Conservation (phyloP, 495 filamentous ascomycete species). For the Hypomontagnella submonticulosa region DNA sequence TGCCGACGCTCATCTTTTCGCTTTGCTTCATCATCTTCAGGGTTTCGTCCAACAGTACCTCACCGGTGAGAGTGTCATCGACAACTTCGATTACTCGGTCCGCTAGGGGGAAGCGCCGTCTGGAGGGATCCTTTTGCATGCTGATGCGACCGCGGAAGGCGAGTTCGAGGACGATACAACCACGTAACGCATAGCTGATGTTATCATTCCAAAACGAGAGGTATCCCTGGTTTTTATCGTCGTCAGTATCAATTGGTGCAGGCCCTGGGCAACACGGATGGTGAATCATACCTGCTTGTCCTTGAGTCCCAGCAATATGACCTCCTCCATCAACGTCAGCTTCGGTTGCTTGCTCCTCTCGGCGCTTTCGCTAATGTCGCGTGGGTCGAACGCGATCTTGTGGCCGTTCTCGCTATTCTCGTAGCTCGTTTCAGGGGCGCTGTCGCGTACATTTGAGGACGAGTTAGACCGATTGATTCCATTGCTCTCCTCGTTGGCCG, state of each 20-base stretch:
- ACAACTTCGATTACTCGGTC: constrained; percentile 96
- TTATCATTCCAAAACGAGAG: constrained; percentile 99
- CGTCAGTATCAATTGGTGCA: constrained; percentile 24
- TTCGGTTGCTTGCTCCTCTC: constrained; percentile 98
- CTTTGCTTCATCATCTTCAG: constrained; percentile 99
- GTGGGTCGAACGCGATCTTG: constrained; percentile 97
- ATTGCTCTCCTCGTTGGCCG: constrained; percentile 45
- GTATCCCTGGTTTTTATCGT: constrained; percentile 73
- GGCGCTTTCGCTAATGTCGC: constrained; percentile 96
- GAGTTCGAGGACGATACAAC: constrained; percentile 97
- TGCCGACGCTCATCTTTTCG: constrained; percentile 99
- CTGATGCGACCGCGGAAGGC: constrained; percentile 95
- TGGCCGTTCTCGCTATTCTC: constrained; percentile 95
- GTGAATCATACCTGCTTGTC: constrained; percentile 88
- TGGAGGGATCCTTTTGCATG: constrained; percentile 97
- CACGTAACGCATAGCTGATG: constrained; percentile 95
- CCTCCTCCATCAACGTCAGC: constrained; percentile 98
- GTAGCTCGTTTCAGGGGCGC: constrained; percentile 87
- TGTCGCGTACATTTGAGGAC: constrained; percentile 57
- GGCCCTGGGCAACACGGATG: constrained; percentile 8
- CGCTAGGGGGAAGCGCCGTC: constrained; percentile 89
- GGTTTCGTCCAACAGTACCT: constrained; percentile 97
- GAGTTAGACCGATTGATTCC: constrained; percentile 53
- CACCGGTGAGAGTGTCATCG: constrained; percentile 95
- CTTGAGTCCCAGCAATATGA: constrained; percentile 92